Base-by-base conservation (phyloP, 495 filamentous ascomycete genomes). In the Neurospora sp. region DNA sequence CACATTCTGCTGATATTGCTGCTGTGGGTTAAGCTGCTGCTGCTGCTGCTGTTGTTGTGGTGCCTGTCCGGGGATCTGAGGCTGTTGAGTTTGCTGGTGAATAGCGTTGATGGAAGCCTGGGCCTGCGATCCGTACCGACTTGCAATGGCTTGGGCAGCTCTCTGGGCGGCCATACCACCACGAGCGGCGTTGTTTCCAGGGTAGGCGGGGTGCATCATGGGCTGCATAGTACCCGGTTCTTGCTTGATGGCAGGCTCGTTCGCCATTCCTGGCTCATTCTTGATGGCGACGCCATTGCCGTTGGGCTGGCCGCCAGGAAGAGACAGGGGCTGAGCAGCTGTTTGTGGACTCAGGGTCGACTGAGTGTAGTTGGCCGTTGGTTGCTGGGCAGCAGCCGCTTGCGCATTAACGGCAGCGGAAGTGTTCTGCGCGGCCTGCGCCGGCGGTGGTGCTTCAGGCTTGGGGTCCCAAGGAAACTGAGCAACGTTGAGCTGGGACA, bases 401-500 rank as follows among this genome's bases (percentile, higher is more conserved):
- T 83, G 82, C 44, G 82, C 82, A 23, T 81, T 79, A 70, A 85
- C 77, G 39, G 81, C 78, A n/a, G 83, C 83, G 71, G 80, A 75
- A 59, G 83, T 83, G 42, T 41, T 44, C 12, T 81, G 77, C 27
- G 72, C 31, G 23, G 78, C 71, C 31, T 85, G 73, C 14, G 85
- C 78, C 54, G 82, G 75, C 27, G 84, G 86, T 73, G 80, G 78
- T 54, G 85, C 85, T 66, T 87, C 87, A 69, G 83, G 86, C 83
- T 86, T 87, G 75, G 96, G 96, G 78, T 98, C 96, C 96, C 96
- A 99, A 31, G 96, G 96, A 82, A 98, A 98, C 46, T 89, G 85
- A 71, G 94, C 96, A 74, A 97, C 88, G 69, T 91, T 87, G 69
- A 94, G 88, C 76, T 89, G 88, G 0, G 95, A 91, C 27, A 98